Conservation (phyloP, 2,329 filamentous ascomycete species). For the Colletotrichum sp. region DNA sequence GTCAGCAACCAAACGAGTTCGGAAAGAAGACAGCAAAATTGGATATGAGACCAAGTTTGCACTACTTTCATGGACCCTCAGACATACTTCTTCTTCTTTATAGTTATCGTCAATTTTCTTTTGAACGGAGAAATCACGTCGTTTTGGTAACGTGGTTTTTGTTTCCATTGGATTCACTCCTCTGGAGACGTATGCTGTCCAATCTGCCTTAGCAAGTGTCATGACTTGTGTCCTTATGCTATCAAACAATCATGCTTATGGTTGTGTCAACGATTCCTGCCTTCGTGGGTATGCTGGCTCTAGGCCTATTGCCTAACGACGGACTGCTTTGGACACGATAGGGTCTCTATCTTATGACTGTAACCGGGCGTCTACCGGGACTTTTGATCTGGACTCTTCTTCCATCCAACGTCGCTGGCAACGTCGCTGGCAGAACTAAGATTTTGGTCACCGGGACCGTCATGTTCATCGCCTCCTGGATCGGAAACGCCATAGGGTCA, state of each 20-base stretch:
- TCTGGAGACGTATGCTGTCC: not conserved
- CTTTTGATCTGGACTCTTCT: not conserved
- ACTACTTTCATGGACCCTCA: not conserved
- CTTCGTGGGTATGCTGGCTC: not conserved
- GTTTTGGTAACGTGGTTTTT: not conserved
- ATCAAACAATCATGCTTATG: not conserved
- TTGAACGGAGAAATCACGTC: not conserved
- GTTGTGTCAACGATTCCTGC: not conserved
- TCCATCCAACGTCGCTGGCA: not conserved
- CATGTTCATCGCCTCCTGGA: not conserved
- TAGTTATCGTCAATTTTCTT: fast-evolving
- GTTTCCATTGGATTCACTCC: not conserved
- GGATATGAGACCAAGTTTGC: fast-evolving
- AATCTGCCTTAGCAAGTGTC: fast-evolving
- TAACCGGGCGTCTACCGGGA: not conserved
- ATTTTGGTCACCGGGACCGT: not conserved
- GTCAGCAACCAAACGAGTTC: not conserved
- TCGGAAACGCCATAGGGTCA: not conserved
- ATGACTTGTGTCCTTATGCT: fast-evolving
- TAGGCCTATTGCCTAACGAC: not conserved
- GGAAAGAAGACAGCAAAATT: not conserved
- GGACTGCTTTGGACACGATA: not conserved
- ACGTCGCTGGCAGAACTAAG: not conserved
- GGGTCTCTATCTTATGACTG: not conserved
- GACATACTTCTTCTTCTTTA: not conserved